phyloP scores from a whole-genome alignment of 1,284 basidiomycete species.

The Sparassis latifolia region DNA sequence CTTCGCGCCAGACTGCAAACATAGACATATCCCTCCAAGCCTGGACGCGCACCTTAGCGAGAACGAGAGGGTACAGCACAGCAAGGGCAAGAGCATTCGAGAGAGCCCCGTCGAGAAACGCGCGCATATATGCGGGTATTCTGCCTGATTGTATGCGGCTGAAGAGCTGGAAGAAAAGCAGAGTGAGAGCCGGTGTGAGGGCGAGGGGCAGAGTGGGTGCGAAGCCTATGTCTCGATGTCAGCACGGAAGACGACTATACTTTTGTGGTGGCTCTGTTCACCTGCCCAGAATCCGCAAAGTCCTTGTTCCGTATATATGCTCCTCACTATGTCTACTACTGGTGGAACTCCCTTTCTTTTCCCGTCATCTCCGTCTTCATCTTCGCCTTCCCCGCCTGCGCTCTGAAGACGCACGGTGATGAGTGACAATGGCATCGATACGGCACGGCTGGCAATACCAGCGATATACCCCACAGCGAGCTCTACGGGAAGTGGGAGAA shows the following conservation, averaged over 20 bases:
- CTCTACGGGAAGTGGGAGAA: slow-evolving; percentile 35
- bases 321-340: slow-evolving; percentile 24
- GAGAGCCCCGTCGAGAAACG: slow-evolving; percentile 47
- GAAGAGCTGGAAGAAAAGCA: slow-evolving; percentile 48
- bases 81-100: slow-evolving; percentile 36
- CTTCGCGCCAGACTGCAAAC: slow-evolving; percentile 18
- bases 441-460: slow-evolving; percentile 45
- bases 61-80: slow-evolving; percentile 48
- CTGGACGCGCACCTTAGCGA: slow-evolving; percentile 52
- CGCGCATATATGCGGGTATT: slow-evolving; percentile 25
- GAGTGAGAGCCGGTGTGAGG: slow-evolving; percentile 48
- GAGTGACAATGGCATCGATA: slow-evolving; percentile 47
- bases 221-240: slow-evolving; percentile 33
- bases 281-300: slow-evolving; percentile 51
- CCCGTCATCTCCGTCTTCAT: slow-evolving; percentile 14
- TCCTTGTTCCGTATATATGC: slow-evolving; percentile 41
- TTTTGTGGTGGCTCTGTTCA: slow-evolving; percentile 11
- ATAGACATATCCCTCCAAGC: slow-evolving; percentile 23
- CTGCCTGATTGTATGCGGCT: slow-evolving; percentile 25
- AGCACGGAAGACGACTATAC: neutral
- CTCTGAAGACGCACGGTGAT: slow-evolving; percentile 46
- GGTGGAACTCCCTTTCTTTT: slow-evolving; percentile 17
- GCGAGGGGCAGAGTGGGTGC: slow-evolving; percentile 41
- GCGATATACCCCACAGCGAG: slow-evolving; percentile 45
- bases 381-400: slow-evolving; percentile 27